These are phyloP conservation scores for Phytophthora tentaculata DNA, from an alignment of 352 stramenopile species.

Conservation along the genomic window DNA sequence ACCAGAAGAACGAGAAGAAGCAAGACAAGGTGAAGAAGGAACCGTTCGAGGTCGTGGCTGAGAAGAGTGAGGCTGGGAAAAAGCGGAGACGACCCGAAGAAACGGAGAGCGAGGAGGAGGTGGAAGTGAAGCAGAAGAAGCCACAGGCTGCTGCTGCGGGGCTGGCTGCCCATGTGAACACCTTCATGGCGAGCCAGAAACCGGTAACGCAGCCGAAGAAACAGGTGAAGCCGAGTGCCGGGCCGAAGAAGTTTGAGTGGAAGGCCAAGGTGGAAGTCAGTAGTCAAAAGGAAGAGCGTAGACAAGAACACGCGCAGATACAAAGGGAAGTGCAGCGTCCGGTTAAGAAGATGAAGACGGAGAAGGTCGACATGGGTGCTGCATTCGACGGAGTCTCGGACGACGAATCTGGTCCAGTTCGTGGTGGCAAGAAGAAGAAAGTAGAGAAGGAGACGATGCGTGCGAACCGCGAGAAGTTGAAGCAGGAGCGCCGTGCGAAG, in stretches of 20 bases:
- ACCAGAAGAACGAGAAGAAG: neutral
- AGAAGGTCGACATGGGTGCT: slow-evolving; percentile 79
- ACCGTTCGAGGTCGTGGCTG: slow-evolving; percentile 42
- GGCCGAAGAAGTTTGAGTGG: slow-evolving; percentile 40
- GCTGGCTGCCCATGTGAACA: slow-evolving; percentile 46
- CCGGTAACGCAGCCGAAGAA: slow-evolving; percentile 8
- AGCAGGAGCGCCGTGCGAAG: slow-evolving; percentile 57
- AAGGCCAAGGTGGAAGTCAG: slow-evolving; percentile 31
- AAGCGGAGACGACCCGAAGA: slow-evolving; percentile 41
- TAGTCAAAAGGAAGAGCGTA: slow-evolving; percentile 6
- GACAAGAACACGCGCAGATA: slow-evolving; percentile 2
- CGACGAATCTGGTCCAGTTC: slow-evolving; percentile 34
- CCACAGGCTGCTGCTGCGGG: slow-evolving; percentile 20
- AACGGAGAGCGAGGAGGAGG: slow-evolving; percentile 33
- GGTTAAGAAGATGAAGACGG: slow-evolving; percentile 41
- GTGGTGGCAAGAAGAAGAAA: slow-evolving; percentile 34
- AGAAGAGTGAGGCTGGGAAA: slow-evolving; percentile 30
- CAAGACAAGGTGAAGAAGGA: slow-evolving; percentile 31
- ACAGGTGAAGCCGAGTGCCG: slow-evolving; percentile 5
- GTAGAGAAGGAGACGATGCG: slow-evolving; percentile 65
- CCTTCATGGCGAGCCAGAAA: slow-evolving; percentile 43
- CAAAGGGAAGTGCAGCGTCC: slow-evolving; percentile 19
- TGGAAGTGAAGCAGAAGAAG: slow-evolving; percentile 16
- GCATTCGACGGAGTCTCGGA: slow-evolving; percentile 72
- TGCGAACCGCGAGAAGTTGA: slow-evolving; percentile 65